Evolutionary conservation across 306 rosid genomes (phyloP).

Genomic region (Sechiopsis laciniata): DNA sequence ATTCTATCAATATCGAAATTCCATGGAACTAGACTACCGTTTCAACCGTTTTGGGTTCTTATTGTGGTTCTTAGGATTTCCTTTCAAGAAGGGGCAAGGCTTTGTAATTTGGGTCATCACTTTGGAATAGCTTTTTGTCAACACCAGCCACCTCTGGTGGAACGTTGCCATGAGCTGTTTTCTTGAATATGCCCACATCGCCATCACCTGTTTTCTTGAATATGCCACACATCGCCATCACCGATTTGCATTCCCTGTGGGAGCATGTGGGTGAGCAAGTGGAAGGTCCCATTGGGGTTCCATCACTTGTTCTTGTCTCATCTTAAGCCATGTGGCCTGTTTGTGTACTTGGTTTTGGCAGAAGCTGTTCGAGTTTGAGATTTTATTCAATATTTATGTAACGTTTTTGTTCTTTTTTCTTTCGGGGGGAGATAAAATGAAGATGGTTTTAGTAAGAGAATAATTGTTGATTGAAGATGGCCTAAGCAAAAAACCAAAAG

Average conservation of each 20-base stretch:
- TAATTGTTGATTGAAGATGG: neutral
- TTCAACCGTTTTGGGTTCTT: neutral
- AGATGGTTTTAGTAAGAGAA: neutral
- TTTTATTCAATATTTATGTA: too few relatives aligned
- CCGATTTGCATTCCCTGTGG: too few relatives aligned
- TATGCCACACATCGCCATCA: too few relatives aligned
- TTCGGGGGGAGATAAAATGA: neutral
- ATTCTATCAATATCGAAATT: neutral
- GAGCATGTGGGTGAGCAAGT: neutral
- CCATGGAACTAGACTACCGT: neutral
- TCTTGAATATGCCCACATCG: neutral
- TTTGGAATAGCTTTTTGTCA: neutral
- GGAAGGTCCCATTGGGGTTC: neutral
- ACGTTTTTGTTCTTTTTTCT: neutral
- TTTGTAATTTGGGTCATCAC: neutral
- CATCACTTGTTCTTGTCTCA: neutral
- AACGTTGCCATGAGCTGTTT: neutral
- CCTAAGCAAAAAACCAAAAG: neutral
- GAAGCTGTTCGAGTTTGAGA: neutral
- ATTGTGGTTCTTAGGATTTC: neutral
- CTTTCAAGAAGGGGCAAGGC: neutral
- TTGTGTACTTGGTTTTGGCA: neutral
- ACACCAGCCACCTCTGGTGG: neutral
- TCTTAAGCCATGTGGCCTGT: neutral
- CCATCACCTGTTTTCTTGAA: neutral